Base-by-base conservation (phyloP, 2,329 filamentous ascomycete species). In the Huntiella abstrusa region DNA sequence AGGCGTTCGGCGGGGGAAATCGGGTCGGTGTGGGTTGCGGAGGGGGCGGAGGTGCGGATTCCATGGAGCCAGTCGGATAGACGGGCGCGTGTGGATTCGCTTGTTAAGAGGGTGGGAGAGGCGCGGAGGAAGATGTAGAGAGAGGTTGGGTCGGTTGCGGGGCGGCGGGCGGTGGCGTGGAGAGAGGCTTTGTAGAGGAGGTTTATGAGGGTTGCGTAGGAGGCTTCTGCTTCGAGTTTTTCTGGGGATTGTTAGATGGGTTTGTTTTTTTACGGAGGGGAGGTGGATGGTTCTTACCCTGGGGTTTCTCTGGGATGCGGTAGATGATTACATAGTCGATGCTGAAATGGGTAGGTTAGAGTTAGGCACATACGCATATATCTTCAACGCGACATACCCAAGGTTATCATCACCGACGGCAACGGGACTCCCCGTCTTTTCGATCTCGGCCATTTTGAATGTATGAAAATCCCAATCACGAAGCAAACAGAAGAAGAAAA, bases 31-130 rank as follows among this genome's bases (percentile, higher is more conserved):
- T 77, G 67, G 45, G 92, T 72, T 11, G 78, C 73, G 47, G 77
- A 72, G 0, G 88, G 88, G 33, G 85, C 77, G 15, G 75, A 73
- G 43, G 82, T 72, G 52, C 85, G 79, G 46, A 95, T 80, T 45
- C 87, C 86, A 58, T 91, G 81, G 33, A 96, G 75, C 85, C 87
- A 98, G 63, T 96, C 91, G 58, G 86, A 83, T 13, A 95, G 78
- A 52, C 91, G 77, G 47, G 83, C 83, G 53, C 85, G 76, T 61
- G 94, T 92, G 43, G 94, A 73, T 56, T 93, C 83, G 52, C 78
- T 76, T 50, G 73, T 74, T 50, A 98, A 69, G 52, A 86, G 75
- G 54, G 77, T 69, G 51, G 80, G 70, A 16, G 84, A 86, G 33
- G 80, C 77, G 37, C 92, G 75, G 57, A 80, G 82, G 57, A 87